Percentiles rank a stretch among this genome's conserved stretches.
These are phyloP conservation scores for Trichoderma lentiforme DNA, from an alignment of 2,329 filamentous ascomycete species.

Conservation along the genomic window DNA sequence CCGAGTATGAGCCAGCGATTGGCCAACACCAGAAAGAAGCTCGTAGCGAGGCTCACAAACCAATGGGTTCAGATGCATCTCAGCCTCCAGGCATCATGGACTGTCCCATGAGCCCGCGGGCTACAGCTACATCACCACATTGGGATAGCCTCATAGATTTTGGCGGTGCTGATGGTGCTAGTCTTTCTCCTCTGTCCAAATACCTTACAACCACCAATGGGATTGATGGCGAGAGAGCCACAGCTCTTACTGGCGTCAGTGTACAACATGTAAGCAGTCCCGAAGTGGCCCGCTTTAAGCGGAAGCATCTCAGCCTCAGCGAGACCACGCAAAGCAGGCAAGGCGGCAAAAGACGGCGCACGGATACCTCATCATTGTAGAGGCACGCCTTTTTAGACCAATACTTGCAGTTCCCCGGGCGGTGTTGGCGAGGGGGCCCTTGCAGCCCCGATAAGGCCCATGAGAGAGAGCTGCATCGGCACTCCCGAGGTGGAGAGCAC, in stretches of 20 bases:
- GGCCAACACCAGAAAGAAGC: neutral
- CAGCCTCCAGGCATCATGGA: neutral
- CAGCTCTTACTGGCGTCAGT: neutral
- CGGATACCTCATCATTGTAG: neutral
- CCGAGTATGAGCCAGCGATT: neutral
- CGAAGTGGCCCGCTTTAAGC: neutral
- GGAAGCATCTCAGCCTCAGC: neutral
- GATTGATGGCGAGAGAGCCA: neutral
- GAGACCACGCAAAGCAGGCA: neutral
- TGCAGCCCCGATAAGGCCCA: conserved; percentile 7
- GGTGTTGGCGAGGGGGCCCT: conserved; percentile 2
- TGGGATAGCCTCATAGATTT: neutral
- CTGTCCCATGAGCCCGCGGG: neutral
- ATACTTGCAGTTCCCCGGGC: conserved; percentile 1
- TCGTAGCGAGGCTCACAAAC: neutral
- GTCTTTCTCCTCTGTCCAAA: neutral
- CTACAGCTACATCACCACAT: neutral
- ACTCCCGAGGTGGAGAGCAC: conserved; percentile 17
- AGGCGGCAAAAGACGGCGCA: neutral
- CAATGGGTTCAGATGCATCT: neutral
- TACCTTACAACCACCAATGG: neutral
- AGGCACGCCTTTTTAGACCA: neutral
- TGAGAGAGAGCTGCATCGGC: conserved; percentile 14
- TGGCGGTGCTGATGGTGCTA: neutral
- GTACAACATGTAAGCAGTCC: neutral